Conservation (phyloP, 371 early-diverging fungal genomes). For the Mucor ambiguus region DNA sequence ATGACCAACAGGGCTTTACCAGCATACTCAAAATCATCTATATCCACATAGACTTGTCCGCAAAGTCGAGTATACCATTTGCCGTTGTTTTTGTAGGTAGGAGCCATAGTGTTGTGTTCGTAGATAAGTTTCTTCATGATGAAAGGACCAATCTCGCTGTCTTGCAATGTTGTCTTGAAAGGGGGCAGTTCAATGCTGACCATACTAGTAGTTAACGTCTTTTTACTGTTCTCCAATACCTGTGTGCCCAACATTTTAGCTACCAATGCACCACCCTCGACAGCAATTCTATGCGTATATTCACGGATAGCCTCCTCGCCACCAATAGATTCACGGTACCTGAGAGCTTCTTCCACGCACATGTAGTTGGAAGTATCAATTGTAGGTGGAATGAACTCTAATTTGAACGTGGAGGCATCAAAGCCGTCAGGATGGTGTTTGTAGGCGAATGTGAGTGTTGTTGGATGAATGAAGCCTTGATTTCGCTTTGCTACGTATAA, state of each 20-base stretch:
- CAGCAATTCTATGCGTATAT: slow-evolving; percentile 60
- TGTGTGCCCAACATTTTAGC: slow-evolving; percentile 61
- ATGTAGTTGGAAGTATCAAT: slow-evolving; percentile 40
- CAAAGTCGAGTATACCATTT: slow-evolving; percentile 58
- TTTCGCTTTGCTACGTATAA: slow-evolving; percentile 60
- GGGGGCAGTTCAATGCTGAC: slow-evolving; percentile 61
- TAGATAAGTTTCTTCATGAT: slow-evolving; percentile 40
- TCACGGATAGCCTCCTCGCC: slow-evolving; percentile 57
- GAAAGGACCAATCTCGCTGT: slow-evolving; percentile 21
- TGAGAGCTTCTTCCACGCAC: slow-evolving; percentile 52
- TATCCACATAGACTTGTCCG: slow-evolving; percentile 62
- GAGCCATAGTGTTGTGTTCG: slow-evolving; percentile 41
- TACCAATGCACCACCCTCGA: slow-evolving; percentile 59
- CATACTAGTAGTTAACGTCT: slow-evolving; percentile 51
- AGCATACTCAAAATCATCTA: slow-evolving; percentile 52
- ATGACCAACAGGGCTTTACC: slow-evolving; percentile 44
- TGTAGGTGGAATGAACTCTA: slow-evolving; percentile 31
- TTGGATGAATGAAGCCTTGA: slow-evolving; percentile 56
- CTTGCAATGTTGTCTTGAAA: slow-evolving; percentile 49
- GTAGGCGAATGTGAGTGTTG: slow-evolving; percentile 52
- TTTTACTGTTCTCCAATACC: slow-evolving; percentile 57
- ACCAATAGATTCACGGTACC: slow-evolving; percentile 58
- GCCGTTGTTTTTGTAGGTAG: slow-evolving; percentile 49
- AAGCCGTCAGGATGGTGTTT: slow-evolving; percentile 19
- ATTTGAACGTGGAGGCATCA: slow-evolving; percentile 42